Evolutionary conservation across 2,329 filamentous ascomycete species (phyloP), one percentile per base, ranked within the genome.

Genomic region (Fusarium irregulare): DNA sequence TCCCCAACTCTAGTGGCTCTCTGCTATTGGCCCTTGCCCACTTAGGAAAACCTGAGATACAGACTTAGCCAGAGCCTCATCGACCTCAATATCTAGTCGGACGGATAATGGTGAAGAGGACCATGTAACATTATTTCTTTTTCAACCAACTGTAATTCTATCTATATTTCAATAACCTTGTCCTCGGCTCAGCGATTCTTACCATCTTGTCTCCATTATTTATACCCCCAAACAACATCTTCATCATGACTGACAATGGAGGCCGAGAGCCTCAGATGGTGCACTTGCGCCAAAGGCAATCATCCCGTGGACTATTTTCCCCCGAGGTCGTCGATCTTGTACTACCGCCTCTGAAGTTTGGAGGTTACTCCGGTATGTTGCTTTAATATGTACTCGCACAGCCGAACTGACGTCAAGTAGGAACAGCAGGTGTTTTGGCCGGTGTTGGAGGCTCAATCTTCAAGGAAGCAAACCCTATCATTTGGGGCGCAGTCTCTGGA

Each of bases 381-480:
- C 45, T 34, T 42, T 13, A 9, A 45, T 37, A 27, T 20, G 20
- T 55, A 47, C 60, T 40, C 44, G 18, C 47, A 32, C 12, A 51
- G 6, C 40, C 60, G 70, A 51, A 51, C 68, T 76, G 32, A 77
- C 65, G 70, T 73, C 67, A 56, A 68, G 44, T 32, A 91, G 91
- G 90, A 46, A 80, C 83, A 25, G 82, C 85, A 48, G 92, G 92
- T 32, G 78, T 91, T 27, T 77, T 92, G 30, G 83, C 88, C 55
- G 92, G 91, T 37, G 90, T 91, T 54, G 87, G 91, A 51, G 86
- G 87, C 37, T 94, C 93, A 28, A 91, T 97, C 48, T 79, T 94
- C 49, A 87, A 89, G 61, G 91, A 91, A 20, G 85, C 83, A 23
- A 88, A 87, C 16, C 90, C 92, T 6, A 85, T 89, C 4, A 80